Evolutionary conservation across 371 early-diverging fungal genomes (phyloP), one percentile per base, ranked within the genome.

Genomic region (Apophysomyces sp.): DNA sequence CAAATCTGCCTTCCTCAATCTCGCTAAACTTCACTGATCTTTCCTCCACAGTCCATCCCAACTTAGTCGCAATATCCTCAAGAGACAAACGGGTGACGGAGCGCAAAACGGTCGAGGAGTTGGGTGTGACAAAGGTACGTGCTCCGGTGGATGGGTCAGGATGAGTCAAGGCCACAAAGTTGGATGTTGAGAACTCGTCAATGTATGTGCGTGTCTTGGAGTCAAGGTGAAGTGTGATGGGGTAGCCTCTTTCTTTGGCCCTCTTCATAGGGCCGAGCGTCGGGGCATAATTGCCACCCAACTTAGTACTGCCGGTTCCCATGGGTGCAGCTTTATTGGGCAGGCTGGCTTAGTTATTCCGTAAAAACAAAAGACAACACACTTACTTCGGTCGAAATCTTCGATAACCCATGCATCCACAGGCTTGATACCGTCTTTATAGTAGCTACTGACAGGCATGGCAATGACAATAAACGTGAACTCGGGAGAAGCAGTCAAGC

Each of bases 151-250:
- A 78, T 56, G 74, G 75, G 18, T 27, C 49, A 30, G 85, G 78
- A 54, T 65, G 63, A 16, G 85, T 88, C 24, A 91, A 62, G 12
- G 86, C 93, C n/a, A 88, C 86, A 79, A 91, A 93, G 73, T 93
- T 93, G 65, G 88, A 87, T 3, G 93, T 91, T 6, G 89, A 86
- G 66, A 93, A 93, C 70, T 93, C 93, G 56, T 93, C 93, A 51
- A 93, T 79, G 58, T 85, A 79, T 8, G 77, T 77, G 67, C 80
- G 81, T 0, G 86, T 85, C 66, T 81, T 80, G 39, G 90, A 63
- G 66, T 93, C 93, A 54, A 93, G 76, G 70, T 89, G 91, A 29
- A 93, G 79, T 9, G 87, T 87, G 62, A 93, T 83, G 26, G 86
- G 73, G 67, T 82, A 92, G 12, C 91, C 93, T 34, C 73, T 60